Base-by-base conservation (phyloP, 208 protist genomes). In the Naegleria gruberi region DNA sequence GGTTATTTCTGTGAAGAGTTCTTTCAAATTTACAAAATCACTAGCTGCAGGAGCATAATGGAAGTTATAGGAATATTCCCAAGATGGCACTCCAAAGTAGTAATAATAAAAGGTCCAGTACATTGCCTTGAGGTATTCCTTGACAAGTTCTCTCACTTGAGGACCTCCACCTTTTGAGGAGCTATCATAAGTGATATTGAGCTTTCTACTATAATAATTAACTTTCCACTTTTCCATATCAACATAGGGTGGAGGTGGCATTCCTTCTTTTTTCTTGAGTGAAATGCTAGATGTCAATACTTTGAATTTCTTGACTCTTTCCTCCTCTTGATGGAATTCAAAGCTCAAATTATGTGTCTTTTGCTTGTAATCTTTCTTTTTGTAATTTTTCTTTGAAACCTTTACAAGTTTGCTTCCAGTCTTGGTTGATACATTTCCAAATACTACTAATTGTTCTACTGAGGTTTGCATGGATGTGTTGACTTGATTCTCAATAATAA, bases 81-180 rank as follows among this genome's bases (percentile, higher is more conserved):
- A 99, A 57, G 96, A 98, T 19, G 96, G 94, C 92, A 96, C 98
- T 17, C 98, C 98, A 57, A 96, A 93, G 90, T 98, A 99, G 94
- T 99, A 99, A 95, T 99, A 99, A 17, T 92, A 91, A 91, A 99
- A 94, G n/a, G 99, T 98, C 99, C 99, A 99, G 90, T 95, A 94
- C 57, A 99, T 94, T 37, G 99, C 99, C 86, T 98, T 95, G 57
- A 98, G 91, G 94, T 99, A 99, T 90, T 95, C 93, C 42, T 93
- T 90, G 45, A 95, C 96, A 85, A 98, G 95, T 41, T 89, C 81
- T 17, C 91, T 87, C 46, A 97, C 90, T 55, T 95, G 91, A 57
- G 73, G 74, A 91, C 97, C 95, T 90, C 43, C 51, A 55, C 46
- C 5, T 65, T 65, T 23, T 19, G 30, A 10, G 0, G 51, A 4